Evolutionary conservation across 1,284 basidiomycete genomes (phyloP).

Genomic region (Fomitopsis palustris): DNA sequence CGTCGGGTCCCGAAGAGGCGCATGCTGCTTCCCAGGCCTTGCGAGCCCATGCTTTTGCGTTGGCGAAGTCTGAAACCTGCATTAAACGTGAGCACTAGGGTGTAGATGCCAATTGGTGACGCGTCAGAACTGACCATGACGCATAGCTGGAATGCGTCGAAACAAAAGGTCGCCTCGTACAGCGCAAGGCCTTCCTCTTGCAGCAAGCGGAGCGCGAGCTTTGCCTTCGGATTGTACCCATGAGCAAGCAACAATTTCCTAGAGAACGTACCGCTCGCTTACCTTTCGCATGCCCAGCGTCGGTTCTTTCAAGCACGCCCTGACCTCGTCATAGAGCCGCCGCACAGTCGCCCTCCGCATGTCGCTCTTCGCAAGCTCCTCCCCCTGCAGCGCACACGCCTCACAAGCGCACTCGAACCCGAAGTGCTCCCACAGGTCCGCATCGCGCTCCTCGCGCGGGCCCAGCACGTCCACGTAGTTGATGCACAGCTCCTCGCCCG

Average conservation of each 20-base stretch:
- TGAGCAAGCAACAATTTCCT: background rate
- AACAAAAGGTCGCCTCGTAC: constrained; percentile 21
- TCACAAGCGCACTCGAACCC: constrained; percentile 52
- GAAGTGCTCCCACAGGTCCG: constrained; percentile 41
- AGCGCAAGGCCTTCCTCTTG: constrained; percentile 20
- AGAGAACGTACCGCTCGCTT: background rate
- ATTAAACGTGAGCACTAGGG: background rate
- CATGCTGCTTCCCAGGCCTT: constrained; percentile 22
- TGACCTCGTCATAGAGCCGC: constrained; percentile 20
- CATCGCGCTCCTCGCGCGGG: constrained; percentile 32
- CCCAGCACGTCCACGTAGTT: constrained; percentile 49
- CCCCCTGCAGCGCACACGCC: constrained; percentile 29
- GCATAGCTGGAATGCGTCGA: constrained; percentile 25
- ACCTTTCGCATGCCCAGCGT: constrained; percentile 21
- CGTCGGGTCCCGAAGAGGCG: constrained; percentile 17
- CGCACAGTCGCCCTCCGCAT: constrained; percentile 14
- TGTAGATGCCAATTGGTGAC: background rate
- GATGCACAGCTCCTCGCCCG: constrained; percentile 56
- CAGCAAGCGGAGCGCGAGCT: constrained; percentile 18
- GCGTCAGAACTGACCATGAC: constrained; percentile 8
- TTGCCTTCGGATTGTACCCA: constrained; percentile 9
- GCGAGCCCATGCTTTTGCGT: constrained; percentile 21
- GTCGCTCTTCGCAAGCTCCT: constrained; percentile 17
- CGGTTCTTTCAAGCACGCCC: constrained; percentile 19
- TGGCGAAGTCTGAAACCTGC: constrained; percentile 20